Percentiles rank a stretch among this genome's conserved stretches.
phyloP scores from a whole-genome alignment of 257 asterid genomes.

The Solanum piurae region DNA sequence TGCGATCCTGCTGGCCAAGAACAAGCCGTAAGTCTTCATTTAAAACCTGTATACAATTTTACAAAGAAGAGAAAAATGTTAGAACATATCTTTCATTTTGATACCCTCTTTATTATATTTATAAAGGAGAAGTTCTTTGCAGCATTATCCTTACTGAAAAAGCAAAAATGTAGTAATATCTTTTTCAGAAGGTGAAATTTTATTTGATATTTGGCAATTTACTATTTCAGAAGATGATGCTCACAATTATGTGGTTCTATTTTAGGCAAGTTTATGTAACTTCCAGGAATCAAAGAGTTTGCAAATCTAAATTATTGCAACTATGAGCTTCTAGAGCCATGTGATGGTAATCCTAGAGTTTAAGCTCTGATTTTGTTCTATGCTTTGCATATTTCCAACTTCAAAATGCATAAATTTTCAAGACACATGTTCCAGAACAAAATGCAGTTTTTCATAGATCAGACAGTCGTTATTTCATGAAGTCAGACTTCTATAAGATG shows the following conservation, averaged over 20 bases:
- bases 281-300: not conserved
- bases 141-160: not conserved
- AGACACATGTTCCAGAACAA: not conserved
- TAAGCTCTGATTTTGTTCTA: not conserved
- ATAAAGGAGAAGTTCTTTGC: not conserved
- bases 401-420: not conserved
- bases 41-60: slow-evolving; percentile 40
- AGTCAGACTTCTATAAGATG: not conserved
- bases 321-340: not conserved
- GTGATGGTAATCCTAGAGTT: not conserved
- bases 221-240: not conserved
- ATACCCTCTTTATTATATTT: not conserved
- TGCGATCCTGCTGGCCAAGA: slow-evolving; percentile 72
- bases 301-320: not conserved
- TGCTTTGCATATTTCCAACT: not conserved
- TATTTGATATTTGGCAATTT: not conserved
- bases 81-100: not conserved
- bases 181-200: not conserved
- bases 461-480: not conserved
- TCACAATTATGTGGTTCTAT: not conserved
- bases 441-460: not conserved
- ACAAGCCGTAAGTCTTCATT: slow-evolving; percentile 80
- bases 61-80: not conserved
- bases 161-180: not conserved
- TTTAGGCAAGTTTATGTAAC: not conserved